Base-by-base conservation (phyloP, 768 basidiomycete species). In the Macrolepiota fuliginosa region DNA sequence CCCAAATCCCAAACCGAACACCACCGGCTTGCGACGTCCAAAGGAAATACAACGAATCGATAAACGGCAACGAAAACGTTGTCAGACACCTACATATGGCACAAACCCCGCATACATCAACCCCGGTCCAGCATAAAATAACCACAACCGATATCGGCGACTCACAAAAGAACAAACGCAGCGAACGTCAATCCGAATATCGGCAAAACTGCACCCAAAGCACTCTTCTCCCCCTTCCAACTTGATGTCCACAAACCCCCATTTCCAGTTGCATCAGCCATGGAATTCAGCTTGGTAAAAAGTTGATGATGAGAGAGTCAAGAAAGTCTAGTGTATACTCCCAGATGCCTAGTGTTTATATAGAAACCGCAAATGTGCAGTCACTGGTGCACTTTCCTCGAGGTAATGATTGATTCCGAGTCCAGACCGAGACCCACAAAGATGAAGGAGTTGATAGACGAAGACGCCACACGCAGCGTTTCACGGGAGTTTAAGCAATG, bases 1-100 rank as follows among this genome's bases (percentile, higher is more conserved):
- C 78, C 77, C 77, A 79, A 55, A 74, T 66, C 1, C 78, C 78
- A 62, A 78, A 78, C 29, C 70, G 65, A n/a, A 78, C 75, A 10
- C 78, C 78, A 46, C 71, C 71, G 2, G 73, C 76, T 62, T 78
- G 72, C 9, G 73, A 73, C 40, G 74, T 67, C 42, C 71, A 71
- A 32, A 80, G 62, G 65, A 79, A 78, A 57, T 76, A 76, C 19
- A 79, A 67, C 17, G 68, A 68, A 2, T 64, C 66, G 9, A 70
- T 56, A 36, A 76, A 62, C 12, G 77, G 77, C 25, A 71, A 63
- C 9, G 76, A 78, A 61, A 77, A 74, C 4, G 72, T 74, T 7
- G 71, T 71, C 22, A 77, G 67, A n/a, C 70, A 25, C 12, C 59
- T 61, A 24, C 35, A 19, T 35, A 17, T 13, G 47, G 25, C 17